phyloP scores from a whole-genome alignment of 1,284 basidiomycete species.

The Polyporus tsugae region DNA sequence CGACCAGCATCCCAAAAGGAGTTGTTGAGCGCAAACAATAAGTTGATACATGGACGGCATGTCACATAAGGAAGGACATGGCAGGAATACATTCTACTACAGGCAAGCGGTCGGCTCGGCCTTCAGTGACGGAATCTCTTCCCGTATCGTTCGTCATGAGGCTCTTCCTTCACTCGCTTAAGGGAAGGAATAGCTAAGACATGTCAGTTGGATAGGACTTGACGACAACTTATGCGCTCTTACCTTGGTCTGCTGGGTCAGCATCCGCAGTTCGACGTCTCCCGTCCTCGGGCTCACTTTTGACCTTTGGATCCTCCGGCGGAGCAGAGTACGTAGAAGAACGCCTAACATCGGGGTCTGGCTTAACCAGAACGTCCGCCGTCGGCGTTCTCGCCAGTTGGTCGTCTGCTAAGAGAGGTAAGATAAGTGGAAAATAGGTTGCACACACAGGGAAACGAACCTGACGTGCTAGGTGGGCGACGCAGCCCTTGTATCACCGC shows the following conservation, averaged over 20 bases:
- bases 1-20: background rate
- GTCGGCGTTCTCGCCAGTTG: background rate
- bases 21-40: background rate
- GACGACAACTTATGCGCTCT: background rate
- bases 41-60: background rate
- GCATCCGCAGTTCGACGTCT: background rate
- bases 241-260: background rate
- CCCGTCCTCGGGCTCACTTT: background rate
- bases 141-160: background rate
- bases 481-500: background rate
- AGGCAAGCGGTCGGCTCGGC: background rate
- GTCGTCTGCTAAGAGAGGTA: background rate
- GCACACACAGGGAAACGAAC: background rate
- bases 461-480: background rate
- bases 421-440: too few relatives aligned
- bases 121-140: slow-evolving; percentile 1
- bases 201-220: background rate
- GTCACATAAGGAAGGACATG: background rate
- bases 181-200: background rate
- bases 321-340: background rate
- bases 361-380: background rate
- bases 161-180: slow-evolving; percentile 7
- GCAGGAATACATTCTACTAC: background rate
- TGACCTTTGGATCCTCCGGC: background rate
- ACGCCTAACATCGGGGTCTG: background rate